phyloP scores from a whole-genome alignment of 164 flowering plant species.

The Platanus orientalis region DNA sequence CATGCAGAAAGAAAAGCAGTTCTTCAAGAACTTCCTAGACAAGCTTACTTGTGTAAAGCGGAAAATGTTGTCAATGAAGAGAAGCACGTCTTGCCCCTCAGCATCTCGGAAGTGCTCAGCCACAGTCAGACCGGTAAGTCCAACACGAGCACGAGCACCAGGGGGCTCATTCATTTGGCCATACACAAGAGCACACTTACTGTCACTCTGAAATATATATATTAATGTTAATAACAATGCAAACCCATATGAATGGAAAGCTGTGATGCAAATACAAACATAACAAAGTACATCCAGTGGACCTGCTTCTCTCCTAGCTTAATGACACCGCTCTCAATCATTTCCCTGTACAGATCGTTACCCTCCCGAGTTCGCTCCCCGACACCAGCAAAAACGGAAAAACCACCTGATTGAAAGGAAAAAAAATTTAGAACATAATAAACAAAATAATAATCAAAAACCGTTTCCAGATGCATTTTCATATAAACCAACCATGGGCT shows the following conservation, averaged over 20 bases:
- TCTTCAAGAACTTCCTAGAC: not conserved
- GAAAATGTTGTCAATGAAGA: constrained; percentile 96
- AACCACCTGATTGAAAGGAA: constrained; percentile 52
- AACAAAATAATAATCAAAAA: not conserved
- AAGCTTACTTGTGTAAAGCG: constrained; percentile 76
- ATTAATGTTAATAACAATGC: not conserved
- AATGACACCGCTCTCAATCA: constrained; percentile 96
- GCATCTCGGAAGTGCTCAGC: constrained; percentile 98
- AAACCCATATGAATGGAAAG: constrained; percentile 1
- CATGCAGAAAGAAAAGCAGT: not conserved
- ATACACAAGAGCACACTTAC: constrained; percentile 35
- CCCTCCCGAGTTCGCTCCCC: constrained; percentile 93
- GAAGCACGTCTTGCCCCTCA: constrained; percentile 96
- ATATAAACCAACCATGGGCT: constrained; percentile 64
- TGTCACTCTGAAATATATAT: constrained; percentile 18
- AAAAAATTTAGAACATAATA: not conserved
- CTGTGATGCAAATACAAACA: not conserved
- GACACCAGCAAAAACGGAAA: constrained; percentile 94
- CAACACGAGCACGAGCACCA: constrained; percentile 43
- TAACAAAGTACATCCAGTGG: not conserved
- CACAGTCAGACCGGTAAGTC: constrained; percentile 85
- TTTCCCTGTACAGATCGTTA: constrained; percentile 88
- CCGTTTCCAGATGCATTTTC: not conserved
- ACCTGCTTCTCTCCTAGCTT: constrained; percentile 92
- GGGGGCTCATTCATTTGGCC: constrained; percentile 46